These are phyloP conservation scores for Aaosphaeria arxii DNA, from an alignment of 2,329 filamentous ascomycete species.

Conservation along the genomic window DNA sequence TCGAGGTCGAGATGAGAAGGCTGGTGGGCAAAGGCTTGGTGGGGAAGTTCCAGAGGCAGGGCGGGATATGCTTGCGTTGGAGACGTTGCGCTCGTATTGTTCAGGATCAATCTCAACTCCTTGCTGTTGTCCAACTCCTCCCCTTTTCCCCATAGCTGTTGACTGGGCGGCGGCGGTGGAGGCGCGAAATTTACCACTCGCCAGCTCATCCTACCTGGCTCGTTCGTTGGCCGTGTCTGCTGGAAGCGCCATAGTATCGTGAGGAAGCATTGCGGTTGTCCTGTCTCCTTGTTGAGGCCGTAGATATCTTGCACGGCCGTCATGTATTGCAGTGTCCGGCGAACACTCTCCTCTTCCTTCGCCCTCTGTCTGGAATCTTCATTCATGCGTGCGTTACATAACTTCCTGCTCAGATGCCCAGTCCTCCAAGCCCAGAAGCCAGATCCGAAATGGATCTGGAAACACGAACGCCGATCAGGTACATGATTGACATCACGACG, in stretches of 20 bases:
- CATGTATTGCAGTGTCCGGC: conserved; percentile 31
- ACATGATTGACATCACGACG: conserved; percentile 20
- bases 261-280: conserved; percentile 25
- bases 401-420: conserved; percentile 18
- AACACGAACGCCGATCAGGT: not conserved
- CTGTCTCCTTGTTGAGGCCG: conserved; percentile 23
- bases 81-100: conserved; percentile 1
- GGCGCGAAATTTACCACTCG: conserved; percentile 25
- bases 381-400: conserved; percentile 8
- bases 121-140: conserved; percentile 7
- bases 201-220: conserved; percentile 33
- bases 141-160: conserved; percentile 14
- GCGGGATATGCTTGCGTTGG: conserved; percentile 13
- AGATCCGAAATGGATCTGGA: conserved; percentile 38
- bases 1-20: conserved; percentile 21
- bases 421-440: conserved; percentile 44
- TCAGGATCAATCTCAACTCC: conserved; percentile 1
- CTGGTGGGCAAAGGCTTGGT: conserved; percentile 13
- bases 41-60: conserved; percentile 12
- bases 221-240: conserved; percentile 22
- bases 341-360: conserved; percentile 23
- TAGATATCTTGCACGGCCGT: conserved; percentile 44
- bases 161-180: not conserved
- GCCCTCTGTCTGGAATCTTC: conserved; percentile 15
- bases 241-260: conserved; percentile 40